These are phyloP conservation scores for Macroventuria anomochaeta DNA, from an alignment of 2,329 filamentous ascomycete species.

Conservation along the genomic window DNA sequence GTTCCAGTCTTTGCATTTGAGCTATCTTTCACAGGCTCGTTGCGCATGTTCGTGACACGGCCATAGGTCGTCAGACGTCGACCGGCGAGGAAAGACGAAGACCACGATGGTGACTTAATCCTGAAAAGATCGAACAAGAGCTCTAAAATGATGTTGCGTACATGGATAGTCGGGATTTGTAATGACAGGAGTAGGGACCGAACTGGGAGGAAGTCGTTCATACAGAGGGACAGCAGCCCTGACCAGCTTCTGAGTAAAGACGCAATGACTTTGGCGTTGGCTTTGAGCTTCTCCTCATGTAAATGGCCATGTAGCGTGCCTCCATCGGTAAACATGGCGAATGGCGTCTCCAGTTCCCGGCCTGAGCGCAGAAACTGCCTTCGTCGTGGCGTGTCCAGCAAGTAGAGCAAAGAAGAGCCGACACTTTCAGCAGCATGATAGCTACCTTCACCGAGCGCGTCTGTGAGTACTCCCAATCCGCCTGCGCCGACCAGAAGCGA, in stretches of 20 bases:
- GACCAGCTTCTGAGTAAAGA: conserved; percentile 92
- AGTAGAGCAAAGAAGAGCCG: conserved; percentile 83
- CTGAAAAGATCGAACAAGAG: conserved; percentile 82
- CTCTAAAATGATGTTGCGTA: conserved; percentile 82
- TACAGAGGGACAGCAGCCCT: conserved; percentile 83
- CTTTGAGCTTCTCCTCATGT: conserved; percentile 73
- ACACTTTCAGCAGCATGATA: conserved; percentile 94
- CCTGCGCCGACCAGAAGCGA: conserved; percentile 80
- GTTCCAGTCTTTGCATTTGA: conserved; percentile 69
- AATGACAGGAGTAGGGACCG: conserved; percentile 76
- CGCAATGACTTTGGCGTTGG: conserved; percentile 92
- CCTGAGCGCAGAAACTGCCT: conserved; percentile 85
- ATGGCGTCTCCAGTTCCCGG: conserved; percentile 83
- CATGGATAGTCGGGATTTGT: conserved; percentile 62
- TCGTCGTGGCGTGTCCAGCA: conserved; percentile 82
- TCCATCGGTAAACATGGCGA: conserved; percentile 92
- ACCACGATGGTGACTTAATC: conserved; percentile 94
- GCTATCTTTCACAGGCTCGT: conserved; percentile 60
- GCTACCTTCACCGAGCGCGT: conserved; percentile 85
- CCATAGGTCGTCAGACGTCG: conserved; percentile 93
- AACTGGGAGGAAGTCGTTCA: conserved; percentile 86
- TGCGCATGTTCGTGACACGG: conserved; percentile 84
- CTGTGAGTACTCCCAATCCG: conserved; percentile 85
- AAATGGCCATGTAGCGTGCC: conserved; percentile 57
- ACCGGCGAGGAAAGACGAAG: conserved; percentile 91